Evolutionary conservation across 345 rosid species (phyloP).

Genomic region (Hibiscus syriacus): DNA sequence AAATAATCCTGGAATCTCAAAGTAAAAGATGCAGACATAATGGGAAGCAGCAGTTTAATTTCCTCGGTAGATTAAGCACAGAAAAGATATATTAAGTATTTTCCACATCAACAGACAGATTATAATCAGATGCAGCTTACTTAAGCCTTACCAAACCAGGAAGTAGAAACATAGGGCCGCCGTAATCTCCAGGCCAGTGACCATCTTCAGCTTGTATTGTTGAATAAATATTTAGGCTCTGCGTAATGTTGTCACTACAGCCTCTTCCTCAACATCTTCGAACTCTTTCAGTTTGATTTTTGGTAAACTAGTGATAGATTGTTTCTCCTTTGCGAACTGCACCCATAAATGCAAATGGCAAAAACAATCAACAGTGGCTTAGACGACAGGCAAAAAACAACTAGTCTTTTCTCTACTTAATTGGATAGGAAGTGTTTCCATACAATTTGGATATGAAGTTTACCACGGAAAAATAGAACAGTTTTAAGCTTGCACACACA

Average conservation of each 20-base stretch:
- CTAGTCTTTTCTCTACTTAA: not conserved
- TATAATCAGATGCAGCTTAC: not conserved
- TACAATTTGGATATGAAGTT: no score
- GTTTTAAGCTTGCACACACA: no score
- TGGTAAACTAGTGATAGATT: no score
- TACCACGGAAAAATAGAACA: no score
- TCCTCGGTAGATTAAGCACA: not conserved
- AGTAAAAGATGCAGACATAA: not conserved
- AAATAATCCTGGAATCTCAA: not conserved
- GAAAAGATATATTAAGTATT: not conserved
- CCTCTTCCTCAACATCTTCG: constrained; percentile 26
- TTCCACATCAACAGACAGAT: constrained; percentile 2
- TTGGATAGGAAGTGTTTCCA: no score
- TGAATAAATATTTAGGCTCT: constrained; percentile 67
- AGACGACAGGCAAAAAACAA: not conserved
- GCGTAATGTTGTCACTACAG: constrained; percentile 42
- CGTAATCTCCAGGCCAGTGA: constrained; percentile 98
- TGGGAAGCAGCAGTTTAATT: not conserved
- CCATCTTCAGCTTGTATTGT: constrained; percentile 80
- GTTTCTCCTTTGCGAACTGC: no score
- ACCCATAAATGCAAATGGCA: constrained; percentile 34
- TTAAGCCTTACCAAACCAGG: constrained; percentile 65
- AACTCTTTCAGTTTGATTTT: no score
- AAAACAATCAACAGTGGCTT: not conserved
- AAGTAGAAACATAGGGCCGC: constrained; percentile 95